phyloP scores from a whole-genome alignment of 345 rosid species.

The Rhodamnia argentea region DNA sequence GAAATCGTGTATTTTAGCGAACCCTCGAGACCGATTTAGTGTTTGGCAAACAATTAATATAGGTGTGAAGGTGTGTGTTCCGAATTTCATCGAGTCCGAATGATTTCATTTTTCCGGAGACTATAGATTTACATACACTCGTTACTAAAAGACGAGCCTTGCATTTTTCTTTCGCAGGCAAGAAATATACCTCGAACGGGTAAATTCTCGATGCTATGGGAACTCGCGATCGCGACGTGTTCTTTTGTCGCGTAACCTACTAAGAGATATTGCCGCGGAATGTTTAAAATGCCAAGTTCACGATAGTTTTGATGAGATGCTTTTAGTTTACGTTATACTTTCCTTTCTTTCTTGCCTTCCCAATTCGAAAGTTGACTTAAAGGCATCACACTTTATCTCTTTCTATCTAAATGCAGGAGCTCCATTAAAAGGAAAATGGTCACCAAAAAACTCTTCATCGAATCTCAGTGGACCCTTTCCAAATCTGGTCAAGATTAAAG shows the following conservation, averaged over 20 bases:
- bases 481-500: not conserved
- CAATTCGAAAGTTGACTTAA: not conserved
- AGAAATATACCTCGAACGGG: not conserved
- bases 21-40: not conserved
- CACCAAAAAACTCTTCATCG: not conserved
- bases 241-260: not conserved
- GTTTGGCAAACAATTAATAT: not conserved
- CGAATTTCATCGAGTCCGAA: not conserved
- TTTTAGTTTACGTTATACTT: not conserved
- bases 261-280: not conserved
- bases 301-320: not conserved
- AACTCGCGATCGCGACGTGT: not conserved
- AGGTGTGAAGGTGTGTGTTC: not conserved
- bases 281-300: not conserved
- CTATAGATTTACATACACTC: not conserved
- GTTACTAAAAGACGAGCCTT: not conserved
- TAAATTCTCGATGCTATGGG: not conserved
- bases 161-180: not conserved
- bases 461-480: not conserved
- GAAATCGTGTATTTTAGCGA: not conserved
- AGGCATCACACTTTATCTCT: not conserved
- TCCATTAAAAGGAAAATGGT: not conserved
- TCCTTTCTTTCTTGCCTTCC: rapidly evolving
- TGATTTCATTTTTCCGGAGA: not conserved
- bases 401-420: not conserved